A percentile compares a stretch with the other conserved stretches of the same genome.
Evolutionary conservation across 164 flowering plant species (phyloP).

Genomic region (Echeveria elegans): DNA sequence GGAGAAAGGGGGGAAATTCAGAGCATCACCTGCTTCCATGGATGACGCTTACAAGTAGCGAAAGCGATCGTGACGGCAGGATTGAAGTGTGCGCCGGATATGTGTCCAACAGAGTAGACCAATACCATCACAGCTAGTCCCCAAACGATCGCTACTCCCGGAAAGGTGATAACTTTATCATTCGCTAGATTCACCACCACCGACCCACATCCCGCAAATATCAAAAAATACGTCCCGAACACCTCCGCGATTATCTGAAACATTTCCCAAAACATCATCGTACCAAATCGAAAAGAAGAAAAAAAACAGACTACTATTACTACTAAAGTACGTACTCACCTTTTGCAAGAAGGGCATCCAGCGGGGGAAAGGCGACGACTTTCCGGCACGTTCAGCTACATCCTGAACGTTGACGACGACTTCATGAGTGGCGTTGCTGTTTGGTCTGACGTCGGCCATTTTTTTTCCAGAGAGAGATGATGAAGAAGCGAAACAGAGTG

Average conservation of each 20-base stretch:
- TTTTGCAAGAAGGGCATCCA: slow-evolving; percentile 3
- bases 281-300: neutral
- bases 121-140: slow-evolving; percentile 51
- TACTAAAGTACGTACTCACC: neutral
- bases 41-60: slow-evolving; percentile 38
- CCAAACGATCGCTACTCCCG: slow-evolving; percentile 41
- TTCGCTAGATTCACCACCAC: slow-evolving; percentile 27
- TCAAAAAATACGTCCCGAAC: slow-evolving; percentile 42
- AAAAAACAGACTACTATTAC: neutral
- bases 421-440: neutral
- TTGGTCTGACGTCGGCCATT: neutral
- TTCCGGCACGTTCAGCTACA: neutral
- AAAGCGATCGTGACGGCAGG: slow-evolving; percentile 63
- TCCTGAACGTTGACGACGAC: neutral
- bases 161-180: slow-evolving; percentile 35
- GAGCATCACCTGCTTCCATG: slow-evolving; percentile 41
- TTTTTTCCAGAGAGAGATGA: neutral
- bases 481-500: slow-evolving; percentile 3
- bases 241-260: slow-evolving; percentile 44
- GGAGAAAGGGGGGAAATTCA: neutral
- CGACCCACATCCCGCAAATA: slow-evolving; percentile 51
- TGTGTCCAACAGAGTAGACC: slow-evolving; percentile 54
- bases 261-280: neutral
- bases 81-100: slow-evolving; percentile 62
- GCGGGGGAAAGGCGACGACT: neutral